These are phyloP conservation scores for Metarhizium humberi DNA, from an alignment of 2,329 filamentous ascomycete species.

Conservation along the genomic window DNA sequence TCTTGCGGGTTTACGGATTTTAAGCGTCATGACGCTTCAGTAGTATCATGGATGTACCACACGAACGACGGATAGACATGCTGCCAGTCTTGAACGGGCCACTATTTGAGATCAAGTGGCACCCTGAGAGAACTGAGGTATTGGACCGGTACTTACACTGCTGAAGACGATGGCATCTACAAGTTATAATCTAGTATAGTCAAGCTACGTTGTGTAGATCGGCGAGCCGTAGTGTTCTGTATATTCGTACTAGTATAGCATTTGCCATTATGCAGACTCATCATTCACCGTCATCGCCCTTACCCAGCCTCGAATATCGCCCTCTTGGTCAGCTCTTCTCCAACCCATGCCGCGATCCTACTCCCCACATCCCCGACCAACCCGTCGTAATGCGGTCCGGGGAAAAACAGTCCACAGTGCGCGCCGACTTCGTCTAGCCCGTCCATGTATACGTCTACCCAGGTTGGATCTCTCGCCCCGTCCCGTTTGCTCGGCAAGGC, in stretches of 20 bases:
- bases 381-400: slow-evolving; percentile 62
- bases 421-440: slow-evolving; percentile 78
- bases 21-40: too few relatives aligned
- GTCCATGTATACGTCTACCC: slow-evolving; percentile 74
- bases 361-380: slow-evolving; percentile 68
- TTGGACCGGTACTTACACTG: too few relatives aligned
- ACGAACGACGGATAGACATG: too few relatives aligned
- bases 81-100: too few relatives aligned
- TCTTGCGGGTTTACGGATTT: too few relatives aligned
- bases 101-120: too few relatives aligned
- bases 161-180: too few relatives aligned
- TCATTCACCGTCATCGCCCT: background rate
- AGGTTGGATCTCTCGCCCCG: slow-evolving; percentile 56
- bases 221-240: too few relatives aligned
- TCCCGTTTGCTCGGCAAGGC: slow-evolving; percentile 50
- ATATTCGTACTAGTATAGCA: background rate
- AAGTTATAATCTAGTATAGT: too few relatives aligned
- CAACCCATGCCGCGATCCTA: slow-evolving; percentile 60
- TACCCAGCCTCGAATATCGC: slow-evolving; percentile 17
- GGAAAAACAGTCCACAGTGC: slow-evolving; percentile 73
- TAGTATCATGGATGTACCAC: too few relatives aligned
- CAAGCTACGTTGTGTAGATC: too few relatives aligned
- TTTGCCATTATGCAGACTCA: background rate
- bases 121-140: too few relatives aligned
- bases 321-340: slow-evolving; percentile 45